These are phyloP conservation scores for Scedosporium minutisporum DNA, from an alignment of 2,329 filamentous ascomycete species.

Conservation along the genomic window DNA sequence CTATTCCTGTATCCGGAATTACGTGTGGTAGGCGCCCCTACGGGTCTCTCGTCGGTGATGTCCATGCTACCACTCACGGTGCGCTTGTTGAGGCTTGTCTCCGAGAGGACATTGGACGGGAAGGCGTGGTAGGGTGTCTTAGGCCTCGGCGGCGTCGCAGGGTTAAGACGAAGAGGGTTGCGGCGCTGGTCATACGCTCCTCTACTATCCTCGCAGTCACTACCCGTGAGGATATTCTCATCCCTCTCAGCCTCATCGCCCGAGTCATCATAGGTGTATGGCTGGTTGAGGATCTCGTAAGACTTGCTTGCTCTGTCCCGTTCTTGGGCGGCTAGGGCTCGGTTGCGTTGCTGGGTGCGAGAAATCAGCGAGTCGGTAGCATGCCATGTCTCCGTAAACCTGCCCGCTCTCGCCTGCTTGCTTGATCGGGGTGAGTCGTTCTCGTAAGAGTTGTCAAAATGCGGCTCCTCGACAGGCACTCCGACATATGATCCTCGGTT, in stretches of 20 bases:
- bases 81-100: conserved; percentile 35
- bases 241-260: conserved; percentile 29
- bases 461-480: conserved; percentile 33
- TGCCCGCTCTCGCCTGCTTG: conserved; percentile 27
- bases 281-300: conserved; percentile 38
- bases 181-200: conserved; percentile 25
- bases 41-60: conserved; percentile 30
- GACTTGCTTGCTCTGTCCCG: conserved; percentile 19
- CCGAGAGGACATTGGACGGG: conserved; percentile 26
- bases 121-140: conserved; percentile 20
- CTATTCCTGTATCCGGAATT: conserved; percentile 23
- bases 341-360: conserved; percentile 43
- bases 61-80: conserved; percentile 33
- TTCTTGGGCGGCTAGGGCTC: conserved; percentile 27
- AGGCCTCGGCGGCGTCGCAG: conserved; percentile 17
- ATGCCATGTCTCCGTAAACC: conserved; percentile 46
- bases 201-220: conserved; percentile 14
- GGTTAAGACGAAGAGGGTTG: conserved; percentile 46
- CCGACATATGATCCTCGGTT: conserved; percentile 38
- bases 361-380: conserved; percentile 43
- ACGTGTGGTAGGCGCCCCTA: conserved; percentile 8
- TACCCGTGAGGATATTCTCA: conserved; percentile 11
- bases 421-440: background rate
- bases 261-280: conserved; percentile 33
- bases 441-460: background rate